Evolutionary conservation across 106 monocot genomes (phyloP), one percentile per base, ranked within the genome.

Genomic region (Phalaenopsis aphrodite): DNA sequence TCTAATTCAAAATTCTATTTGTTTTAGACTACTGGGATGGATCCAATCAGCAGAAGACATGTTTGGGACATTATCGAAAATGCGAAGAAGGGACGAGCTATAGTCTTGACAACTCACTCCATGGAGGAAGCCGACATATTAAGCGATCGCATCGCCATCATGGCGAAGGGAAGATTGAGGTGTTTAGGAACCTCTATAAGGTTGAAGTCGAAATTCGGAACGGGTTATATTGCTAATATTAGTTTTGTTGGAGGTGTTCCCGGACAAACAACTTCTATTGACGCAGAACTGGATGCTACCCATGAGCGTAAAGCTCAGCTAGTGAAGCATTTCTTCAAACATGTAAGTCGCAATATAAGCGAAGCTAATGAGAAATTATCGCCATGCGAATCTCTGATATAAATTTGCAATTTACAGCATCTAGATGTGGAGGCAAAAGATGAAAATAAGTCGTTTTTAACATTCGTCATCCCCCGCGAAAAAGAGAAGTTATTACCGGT

Each of bases 81-180:
- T 79, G 93, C 91, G 39, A 96, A 93, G 79, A 96, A 93, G 84
- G 91, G 93, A 78, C 82, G 93, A 61, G 91, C 96, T 55, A 93
- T 96, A 18, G 79, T 96, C 72, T 87, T 96, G 78, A 96, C 96
- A 16, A 96, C 96, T 48, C 96, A 96, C 75, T 96, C 96, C n/a
- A 93, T 96, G 96, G 96, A 96, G 79, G 96, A 96, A 85, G 96
- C 93, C 42, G 96, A 96, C 77, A 93, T 96, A 55, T 80, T 96
- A 58, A 84, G 95, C 56, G 95, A 96, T 61, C 91, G 93, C 42
- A 93, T 96, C 72, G 93, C 90, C 15, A 96, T 96, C 71, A 96
- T 96, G 96, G 96, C 96, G 3, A 96, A 96, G 65, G 96, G 96
- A 79, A 93, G 83, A 80, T 86, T 96, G 42, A 91, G 93, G 14